These are phyloP conservation scores for Cryptococcus neoformans DNA, from an alignment of 1,284 basidiomycete species.

Conservation along the genomic window DNA sequence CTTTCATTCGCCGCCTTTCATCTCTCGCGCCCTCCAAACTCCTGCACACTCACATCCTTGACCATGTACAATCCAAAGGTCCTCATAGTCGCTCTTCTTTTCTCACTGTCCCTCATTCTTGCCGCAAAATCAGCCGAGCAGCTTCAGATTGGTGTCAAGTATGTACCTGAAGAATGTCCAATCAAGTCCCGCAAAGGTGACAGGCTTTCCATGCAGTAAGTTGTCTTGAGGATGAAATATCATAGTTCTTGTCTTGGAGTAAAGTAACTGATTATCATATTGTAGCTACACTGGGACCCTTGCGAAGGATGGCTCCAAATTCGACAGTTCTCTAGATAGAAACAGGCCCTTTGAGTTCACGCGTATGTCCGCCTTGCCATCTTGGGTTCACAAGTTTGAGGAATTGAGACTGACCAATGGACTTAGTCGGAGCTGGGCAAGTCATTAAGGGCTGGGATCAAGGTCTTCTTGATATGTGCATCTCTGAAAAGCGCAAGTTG, in stretches of 20 bases:
- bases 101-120: constrained; percentile 50
- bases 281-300: constrained; percentile 55
- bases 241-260: neutral
- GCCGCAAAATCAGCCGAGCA: constrained; percentile 45
- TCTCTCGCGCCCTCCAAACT: too few relatives aligned
- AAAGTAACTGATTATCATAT: neutral
- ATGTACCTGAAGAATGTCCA: constrained; percentile 51
- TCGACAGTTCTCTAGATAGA: constrained; percentile 56
- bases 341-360: constrained; percentile 54
- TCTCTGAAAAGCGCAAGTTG: constrained; percentile 85
- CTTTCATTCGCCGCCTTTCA: too few relatives aligned
- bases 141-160: constrained; percentile 50
- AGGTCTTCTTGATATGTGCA: constrained; percentile 67
- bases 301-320: constrained; percentile 53
- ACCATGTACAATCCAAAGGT: constrained; percentile 10
- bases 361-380: constrained; percentile 26
- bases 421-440: constrained; percentile 52
- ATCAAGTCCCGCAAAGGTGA: constrained; percentile 54
- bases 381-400: neutral
- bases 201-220: constrained; percentile 52
- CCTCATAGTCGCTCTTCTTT: constrained; percentile 34
- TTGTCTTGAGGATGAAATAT: neutral
- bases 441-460: constrained; percentile 54
- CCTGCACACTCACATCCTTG: too few relatives aligned
- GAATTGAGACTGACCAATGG: too few relatives aligned